Evolutionary conservation across 1,284 basidiomycete genomes (phyloP), one percentile per base, ranked within the genome.

Genomic region (Trichosporon sp.): DNA sequence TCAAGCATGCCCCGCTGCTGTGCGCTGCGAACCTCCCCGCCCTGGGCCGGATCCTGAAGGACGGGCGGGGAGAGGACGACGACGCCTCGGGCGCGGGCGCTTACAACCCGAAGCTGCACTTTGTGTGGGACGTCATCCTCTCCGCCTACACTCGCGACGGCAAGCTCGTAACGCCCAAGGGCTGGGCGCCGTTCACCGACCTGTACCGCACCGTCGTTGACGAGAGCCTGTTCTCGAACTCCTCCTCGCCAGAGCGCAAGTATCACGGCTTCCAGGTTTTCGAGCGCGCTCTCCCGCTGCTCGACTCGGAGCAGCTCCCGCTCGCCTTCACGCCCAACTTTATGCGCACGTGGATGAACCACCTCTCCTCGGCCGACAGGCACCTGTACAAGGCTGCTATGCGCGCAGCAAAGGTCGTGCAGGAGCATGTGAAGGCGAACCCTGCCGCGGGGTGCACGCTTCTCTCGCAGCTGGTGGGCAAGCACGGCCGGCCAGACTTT

Each of bases 251-350:
- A 1, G 90, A 96, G 75, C 86, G 92, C 65, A 97, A 97, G 81
- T 93, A 89, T 73, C 96, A 92, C 90, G 95, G 95, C 32, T 97
- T 98, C 82, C 89, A 91, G 75, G 86, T 97, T 21, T 91, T 98
- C 78, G 87, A 89, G 72, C 89, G 87, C 68, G 87, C 92, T 0
- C 81, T 97, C 40, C 85, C 86, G 8, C 86, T 88, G 16, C 84
- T 93, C 21, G 83, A 85, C 7, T 80, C 86, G 19, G 78, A 85
- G 25, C 57, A 57, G 32, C 57, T 66, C 4, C 89, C 92, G 0
- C 88, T 92, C 83, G 83, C 98, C 19, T 96, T 98, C 80, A 95
- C 92, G 11, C 89, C 89, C 71, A 95, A 97, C 78, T 92, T 97
- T 73, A 95, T 98, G 90, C 88, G 93, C 49, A 89, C 89, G 40